A percentile compares a stretch with the other conserved stretches of the same genome.
Conservation (phyloP, 495 filamentous ascomycete genomes). For the Chaetomidium leptoderma region DNA sequence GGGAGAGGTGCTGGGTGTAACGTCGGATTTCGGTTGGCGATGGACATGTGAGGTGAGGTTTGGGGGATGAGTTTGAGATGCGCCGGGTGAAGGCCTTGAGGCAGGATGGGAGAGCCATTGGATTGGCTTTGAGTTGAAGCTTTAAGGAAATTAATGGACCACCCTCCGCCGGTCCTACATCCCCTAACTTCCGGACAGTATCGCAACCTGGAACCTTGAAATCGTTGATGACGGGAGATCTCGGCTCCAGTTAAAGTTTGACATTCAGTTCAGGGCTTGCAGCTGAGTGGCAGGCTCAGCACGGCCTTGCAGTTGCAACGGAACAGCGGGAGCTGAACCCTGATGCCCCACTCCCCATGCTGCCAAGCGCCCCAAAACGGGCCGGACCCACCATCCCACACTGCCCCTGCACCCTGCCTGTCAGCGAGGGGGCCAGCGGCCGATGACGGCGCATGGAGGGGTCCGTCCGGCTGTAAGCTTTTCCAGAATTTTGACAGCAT, state of each 20-base stretch:
- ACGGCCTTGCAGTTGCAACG: not conserved
- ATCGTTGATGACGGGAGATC: too few relatives aligned
- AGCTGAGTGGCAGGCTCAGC: not conserved
- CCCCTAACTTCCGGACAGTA: too few relatives aligned
- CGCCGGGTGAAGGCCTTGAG: not conserved
- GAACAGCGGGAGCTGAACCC: not conserved
- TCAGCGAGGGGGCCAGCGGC: constrained; percentile 22
- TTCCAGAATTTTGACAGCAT: constrained; percentile 12
- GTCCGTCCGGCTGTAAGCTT: constrained; percentile 18
- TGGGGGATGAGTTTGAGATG: not conserved
- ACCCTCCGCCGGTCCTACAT: too few relatives aligned
- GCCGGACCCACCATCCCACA: not conserved
- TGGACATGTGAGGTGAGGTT: not conserved
- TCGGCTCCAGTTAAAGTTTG: not conserved
- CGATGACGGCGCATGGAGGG: constrained; percentile 26
- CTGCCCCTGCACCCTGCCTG: not conserved
- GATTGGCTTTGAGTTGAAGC: not conserved
- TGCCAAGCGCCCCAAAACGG: not conserved
- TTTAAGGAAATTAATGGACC: too few relatives aligned
- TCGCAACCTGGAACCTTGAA: too few relatives aligned
- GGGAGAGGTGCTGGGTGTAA: constrained; percentile 9
- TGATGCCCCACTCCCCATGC: constrained; percentile 6
- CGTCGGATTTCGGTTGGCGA: not conserved
- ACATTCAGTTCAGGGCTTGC: not conserved
- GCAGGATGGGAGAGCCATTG: constrained; percentile 5